A percentile compares a stretch with the other conserved stretches of the same genome.
Evolutionary conservation across 2,329 filamentous ascomycete species (phyloP).

Genomic region (Eurotiales sp.): DNA sequence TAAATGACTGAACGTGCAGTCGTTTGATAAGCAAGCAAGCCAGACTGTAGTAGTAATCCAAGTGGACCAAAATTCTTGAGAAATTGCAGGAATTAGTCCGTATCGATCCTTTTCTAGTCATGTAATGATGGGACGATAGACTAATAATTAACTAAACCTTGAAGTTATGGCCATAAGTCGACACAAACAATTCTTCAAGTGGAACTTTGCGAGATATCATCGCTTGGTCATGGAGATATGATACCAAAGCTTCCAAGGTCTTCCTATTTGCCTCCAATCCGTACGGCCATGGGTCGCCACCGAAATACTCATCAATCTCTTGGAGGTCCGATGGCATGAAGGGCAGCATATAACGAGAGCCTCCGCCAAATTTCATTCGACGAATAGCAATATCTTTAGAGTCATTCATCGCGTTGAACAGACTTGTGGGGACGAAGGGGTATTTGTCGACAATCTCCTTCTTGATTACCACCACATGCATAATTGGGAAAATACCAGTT

Average conservation of each 20-base stretch:
- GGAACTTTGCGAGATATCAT: constrained; percentile 26
- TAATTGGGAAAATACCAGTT: constrained; percentile 30
- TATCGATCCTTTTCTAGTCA: no score
- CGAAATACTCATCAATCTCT: constrained; percentile 33
- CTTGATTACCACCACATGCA: constrained; percentile 28
- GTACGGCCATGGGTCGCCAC: constrained; percentile 26
- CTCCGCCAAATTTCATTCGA: constrained; percentile 25
- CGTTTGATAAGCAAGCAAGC: no score
- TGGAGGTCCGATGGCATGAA: constrained; percentile 30
- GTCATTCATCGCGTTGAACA: constrained; percentile 33
- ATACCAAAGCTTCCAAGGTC: constrained; percentile 28
- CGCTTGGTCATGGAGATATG: constrained; percentile 28
- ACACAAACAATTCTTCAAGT: constrained; percentile 29
- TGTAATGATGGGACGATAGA: no score
- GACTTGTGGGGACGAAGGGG: constrained; percentile 25
- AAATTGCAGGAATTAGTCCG: no score
- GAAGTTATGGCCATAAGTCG: constrained; percentile 9
- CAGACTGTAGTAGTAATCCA: no score
- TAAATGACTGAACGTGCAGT: no score
- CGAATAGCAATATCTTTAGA: constrained; percentile 29
- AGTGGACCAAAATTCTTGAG: no score
- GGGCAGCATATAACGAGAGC: constrained; percentile 34
- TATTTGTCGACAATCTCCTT: constrained; percentile 27
- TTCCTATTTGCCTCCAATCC: constrained; percentile 31
- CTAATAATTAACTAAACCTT: background rate